Base-by-base conservation (phyloP, 2,329 filamentous ascomycete genomes). In the Rutstroemia sp. region DNA sequence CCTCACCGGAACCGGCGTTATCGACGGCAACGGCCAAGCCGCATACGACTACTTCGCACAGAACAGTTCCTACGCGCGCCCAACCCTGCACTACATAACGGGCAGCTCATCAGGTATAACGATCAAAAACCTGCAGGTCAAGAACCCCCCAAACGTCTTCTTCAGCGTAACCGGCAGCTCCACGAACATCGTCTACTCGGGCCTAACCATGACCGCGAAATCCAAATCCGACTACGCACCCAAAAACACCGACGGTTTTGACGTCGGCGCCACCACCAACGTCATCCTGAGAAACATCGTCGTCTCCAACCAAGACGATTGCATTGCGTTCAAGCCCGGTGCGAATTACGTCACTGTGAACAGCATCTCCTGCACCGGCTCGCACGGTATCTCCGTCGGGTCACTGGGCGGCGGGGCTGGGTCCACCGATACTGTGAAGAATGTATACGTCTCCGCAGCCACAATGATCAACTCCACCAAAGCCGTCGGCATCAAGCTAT, bases 241-340 rank as follows among this genome's bases (percentile, higher is more conserved):
- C 77, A 71, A 73, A 76, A 82, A 82, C 69, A 82, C 79, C 2
- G 79, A 82, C 58, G 77, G 71, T 6, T 79, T 79, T 59, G 75
- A 79, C 56, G 71, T 79, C 37, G 74, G 75, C 27, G 67, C 65
- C 38, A 75, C 71, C 16, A 72, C 67, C n/a, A 72, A 73, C 42
- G 70, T 81, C 27, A 75, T 71, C 48, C 77, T 83, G 64, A 72
- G 70, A 52, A 74, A 75, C 41, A 75, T 76, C 23, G 73, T 69
- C 52, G 71, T 82, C 54, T 73, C 75, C 64, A 82, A 82, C 69
- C 79, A 82, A 67, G 79, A 83, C 54, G 80, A 82, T 65, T 83
- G 80, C 62, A 69, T 82, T 14, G 80, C 79, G 25, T 70, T 83
- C 63, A 82, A 82, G 70, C 78, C 77, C 1, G 79, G 79, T 49